These are phyloP conservation scores for Alectoria sarmentosa DNA, from an alignment of 495 filamentous ascomycete species.

Conservation along the genomic window DNA sequence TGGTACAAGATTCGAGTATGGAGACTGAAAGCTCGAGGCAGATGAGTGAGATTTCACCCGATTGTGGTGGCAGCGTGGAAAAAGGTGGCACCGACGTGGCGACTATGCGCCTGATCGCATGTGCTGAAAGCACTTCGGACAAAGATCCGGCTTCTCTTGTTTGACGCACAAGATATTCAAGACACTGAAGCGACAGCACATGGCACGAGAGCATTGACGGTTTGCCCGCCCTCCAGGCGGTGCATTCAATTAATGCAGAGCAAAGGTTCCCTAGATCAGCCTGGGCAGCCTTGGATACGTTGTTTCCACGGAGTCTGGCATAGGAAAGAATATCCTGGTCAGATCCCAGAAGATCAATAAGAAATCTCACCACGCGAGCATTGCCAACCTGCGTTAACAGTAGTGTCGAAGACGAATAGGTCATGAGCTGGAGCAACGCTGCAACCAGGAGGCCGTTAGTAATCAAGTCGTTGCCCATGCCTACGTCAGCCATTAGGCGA, in stretches of 20 bases:
- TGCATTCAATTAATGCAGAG: slow-evolving; percentile 39
- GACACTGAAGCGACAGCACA: slow-evolving; percentile 52
- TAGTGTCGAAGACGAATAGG: slow-evolving; percentile 41
- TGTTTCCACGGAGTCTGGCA: slow-evolving; percentile 56
- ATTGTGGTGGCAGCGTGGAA: background rate
- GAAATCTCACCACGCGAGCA: slow-evolving; percentile 42
- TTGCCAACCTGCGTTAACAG: slow-evolving; percentile 43
- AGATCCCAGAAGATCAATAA: slow-evolving; percentile 47
- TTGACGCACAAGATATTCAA: slow-evolving; percentile 53
- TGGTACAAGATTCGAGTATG: slow-evolving; percentile 55
- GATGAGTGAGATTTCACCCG: slow-evolving; percentile 3
- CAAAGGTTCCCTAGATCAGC: slow-evolving; percentile 46
- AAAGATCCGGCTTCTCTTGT: slow-evolving; percentile 43
- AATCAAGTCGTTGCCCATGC: slow-evolving; percentile 31
- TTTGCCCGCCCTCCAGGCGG: slow-evolving; percentile 48
- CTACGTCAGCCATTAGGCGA: slow-evolving; percentile 47
- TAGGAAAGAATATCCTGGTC: slow-evolving; percentile 46
- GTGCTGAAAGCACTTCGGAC: slow-evolving; percentile 44
- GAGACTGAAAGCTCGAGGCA: slow-evolving; percentile 42
- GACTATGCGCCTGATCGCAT: slow-evolving; percentile 45
- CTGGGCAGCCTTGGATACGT: slow-evolving; percentile 59
- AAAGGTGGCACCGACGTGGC: slow-evolving; percentile 34
- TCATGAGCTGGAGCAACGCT: slow-evolving; percentile 37
- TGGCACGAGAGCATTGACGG: slow-evolving; percentile 53
- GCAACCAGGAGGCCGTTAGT: slow-evolving; percentile 31